These are phyloP conservation scores for Flaveria sonorensis DNA, from an alignment of 129 eudicot genomes.

Conservation along the genomic window DNA sequence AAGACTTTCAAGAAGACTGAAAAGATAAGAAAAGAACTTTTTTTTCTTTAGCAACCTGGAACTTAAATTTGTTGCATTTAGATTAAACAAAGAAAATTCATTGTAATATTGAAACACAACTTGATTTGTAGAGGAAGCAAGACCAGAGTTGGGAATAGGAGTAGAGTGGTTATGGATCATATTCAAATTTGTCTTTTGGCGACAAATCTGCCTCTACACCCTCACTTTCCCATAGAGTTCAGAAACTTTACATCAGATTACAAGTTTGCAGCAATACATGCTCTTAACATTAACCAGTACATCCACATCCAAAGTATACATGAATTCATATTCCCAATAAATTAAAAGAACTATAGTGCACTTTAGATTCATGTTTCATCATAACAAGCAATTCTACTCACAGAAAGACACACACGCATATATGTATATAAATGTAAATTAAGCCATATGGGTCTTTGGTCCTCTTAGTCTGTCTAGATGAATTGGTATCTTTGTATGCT, in stretches of 20 bases:
- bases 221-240: background rate
- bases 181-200: conserved; percentile 5
- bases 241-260: background rate
- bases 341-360: background rate
- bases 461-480: no score
- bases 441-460: no score
- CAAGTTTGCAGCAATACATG: background rate
- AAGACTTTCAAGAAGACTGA: background rate
- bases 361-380: background rate
- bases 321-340: background rate
- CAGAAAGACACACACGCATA: background rate
- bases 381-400: background rate
- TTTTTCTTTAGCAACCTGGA: conserved; percentile 8
- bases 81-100: background rate
- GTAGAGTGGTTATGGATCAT: background rate
- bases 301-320: conserved; percentile 1
- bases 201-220: background rate
- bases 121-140: conserved; percentile 16
- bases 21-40: background rate
- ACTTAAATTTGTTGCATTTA: conserved; percentile 4
- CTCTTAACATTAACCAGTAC: background rate
- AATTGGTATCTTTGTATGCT: no score
- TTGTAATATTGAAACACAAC: background rate
- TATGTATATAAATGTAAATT: background rate
- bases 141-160: background rate